Percentiles rank a stretch among this genome's conserved stretches.
Evolutionary conservation across 2,329 filamentous ascomycete genomes (phyloP).

Genomic region (Teratosphaeriaceae sp.): DNA sequence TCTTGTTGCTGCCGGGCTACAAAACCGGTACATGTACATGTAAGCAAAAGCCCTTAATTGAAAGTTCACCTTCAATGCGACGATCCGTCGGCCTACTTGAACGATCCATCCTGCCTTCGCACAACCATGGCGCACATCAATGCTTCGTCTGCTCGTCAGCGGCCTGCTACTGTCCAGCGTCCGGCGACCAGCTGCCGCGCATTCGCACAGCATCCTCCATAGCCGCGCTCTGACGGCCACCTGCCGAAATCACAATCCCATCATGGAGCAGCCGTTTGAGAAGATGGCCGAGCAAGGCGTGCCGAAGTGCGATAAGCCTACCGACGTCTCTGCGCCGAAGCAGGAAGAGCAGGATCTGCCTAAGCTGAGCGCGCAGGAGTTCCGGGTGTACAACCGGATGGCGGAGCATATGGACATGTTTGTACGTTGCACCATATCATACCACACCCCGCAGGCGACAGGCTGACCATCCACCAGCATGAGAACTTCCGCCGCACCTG

Average conservation of each 20-base stretch:
- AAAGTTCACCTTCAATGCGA: background rate
- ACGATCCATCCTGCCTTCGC: background rate
- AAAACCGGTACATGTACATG: no score
- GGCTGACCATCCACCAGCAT: conserved; percentile 48
- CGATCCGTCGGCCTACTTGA: background rate
- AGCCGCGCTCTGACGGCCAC: conserved; percentile 4
- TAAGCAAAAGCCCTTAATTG: conserved; percentile 4
- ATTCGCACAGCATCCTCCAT: conserved; percentile 3
- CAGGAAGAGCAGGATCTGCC: conserved; percentile 42
- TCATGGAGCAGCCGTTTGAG: conserved; percentile 18
- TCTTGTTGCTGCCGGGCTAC: no score
- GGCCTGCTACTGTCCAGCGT: conserved; percentile 6
- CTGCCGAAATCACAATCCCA: conserved; percentile 4
- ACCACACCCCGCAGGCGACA: background rate
- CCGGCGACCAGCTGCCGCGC: background rate
- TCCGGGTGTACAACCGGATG: conserved; percentile 63
- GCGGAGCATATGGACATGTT: conserved; percentile 70
- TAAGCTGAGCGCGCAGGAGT: conserved; percentile 60
- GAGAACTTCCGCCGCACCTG: conserved; percentile 69
- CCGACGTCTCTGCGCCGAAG: conserved; percentile 14
- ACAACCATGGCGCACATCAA: conserved; percentile 1
- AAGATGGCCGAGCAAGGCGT: conserved; percentile 21
- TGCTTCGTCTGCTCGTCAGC: conserved; percentile 9
- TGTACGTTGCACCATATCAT: conserved; percentile 37
- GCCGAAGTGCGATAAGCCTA: conserved; percentile 15